Evolutionary conservation across 805 yeast species (phyloP).

Genomic region (Myxozyma neotropica): DNA sequence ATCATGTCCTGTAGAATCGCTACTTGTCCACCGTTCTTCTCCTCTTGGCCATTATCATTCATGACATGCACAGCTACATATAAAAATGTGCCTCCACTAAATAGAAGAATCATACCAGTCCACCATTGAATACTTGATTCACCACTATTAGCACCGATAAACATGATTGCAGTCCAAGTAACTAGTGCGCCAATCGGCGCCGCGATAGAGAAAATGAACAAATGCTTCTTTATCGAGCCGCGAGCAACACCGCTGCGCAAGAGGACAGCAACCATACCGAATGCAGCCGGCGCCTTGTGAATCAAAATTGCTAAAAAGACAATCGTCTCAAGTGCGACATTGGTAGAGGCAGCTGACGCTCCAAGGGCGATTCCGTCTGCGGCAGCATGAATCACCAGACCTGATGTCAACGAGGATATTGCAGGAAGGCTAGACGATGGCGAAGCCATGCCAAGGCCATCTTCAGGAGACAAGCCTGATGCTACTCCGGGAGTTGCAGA

Average conservation of each 20-base stretch:
- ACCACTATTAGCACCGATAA: slow-evolving; percentile 39
- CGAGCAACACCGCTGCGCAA: slow-evolving; percentile 45
- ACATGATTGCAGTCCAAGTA: slow-evolving; percentile 49
- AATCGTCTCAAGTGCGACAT: slow-evolving; percentile 46
- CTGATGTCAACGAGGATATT: slow-evolving; percentile 54
- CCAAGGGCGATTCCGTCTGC: slow-evolving; percentile 78
- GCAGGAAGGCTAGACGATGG: neutral
- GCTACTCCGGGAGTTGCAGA: slow-evolving; percentile 8
- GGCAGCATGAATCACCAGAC: slow-evolving; percentile 64
- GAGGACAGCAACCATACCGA: slow-evolving; percentile 63
- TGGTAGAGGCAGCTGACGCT: slow-evolving; percentile 52
- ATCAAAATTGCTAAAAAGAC: slow-evolving; percentile 64
- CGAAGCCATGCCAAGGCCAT: neutral
- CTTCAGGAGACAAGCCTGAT: neutral
- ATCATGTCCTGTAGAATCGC: slow-evolving; percentile 30
- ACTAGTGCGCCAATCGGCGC: slow-evolving; percentile 64
- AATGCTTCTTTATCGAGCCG: slow-evolving; percentile 48
- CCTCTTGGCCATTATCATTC: slow-evolving; percentile 42
- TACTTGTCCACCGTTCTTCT: slow-evolving; percentile 10
- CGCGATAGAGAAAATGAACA: slow-evolving; percentile 57
- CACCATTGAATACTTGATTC: slow-evolving; percentile 42
- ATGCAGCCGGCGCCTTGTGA: slow-evolving; percentile 76
- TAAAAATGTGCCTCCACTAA: slow-evolving; percentile 73
- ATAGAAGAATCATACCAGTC: slow-evolving; percentile 59
- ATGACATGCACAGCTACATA: slow-evolving; percentile 71